A percentile compares a stretch with the other conserved stretches of the same genome.
Conservation (phyloP, 495 filamentous ascomycete genomes). For the Talaromyces proteolyticus region DNA sequence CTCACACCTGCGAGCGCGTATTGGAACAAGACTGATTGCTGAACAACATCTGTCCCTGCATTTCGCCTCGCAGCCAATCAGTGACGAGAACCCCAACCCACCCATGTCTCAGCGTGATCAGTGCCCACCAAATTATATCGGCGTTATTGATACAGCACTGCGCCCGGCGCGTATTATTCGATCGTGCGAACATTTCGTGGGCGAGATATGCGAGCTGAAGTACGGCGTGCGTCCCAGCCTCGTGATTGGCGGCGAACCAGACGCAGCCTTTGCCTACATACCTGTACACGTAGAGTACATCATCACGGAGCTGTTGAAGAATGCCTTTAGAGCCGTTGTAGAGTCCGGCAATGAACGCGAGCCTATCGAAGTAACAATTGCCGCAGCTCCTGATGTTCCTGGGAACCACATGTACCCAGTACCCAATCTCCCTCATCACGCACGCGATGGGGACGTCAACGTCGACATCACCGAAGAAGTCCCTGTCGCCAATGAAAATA, state of each 20-base stretch:
- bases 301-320: constrained; percentile 91
- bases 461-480: constrained; percentile 26
- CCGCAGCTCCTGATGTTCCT: constrained; percentile 64
- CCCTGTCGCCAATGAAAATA: constrained; percentile 25
- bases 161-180: constrained; percentile 75
- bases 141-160: constrained; percentile 92
- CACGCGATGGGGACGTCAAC: constrained; percentile 22
- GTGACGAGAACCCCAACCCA: constrained; percentile 26
- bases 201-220: constrained; percentile 92
- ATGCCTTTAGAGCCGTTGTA: constrained; percentile 88
- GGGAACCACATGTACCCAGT: constrained; percentile 10
- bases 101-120: constrained; percentile 28
- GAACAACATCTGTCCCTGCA: constrained; percentile 96
- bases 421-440: constrained; percentile 4
- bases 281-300: constrained; percentile 97
- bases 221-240: constrained; percentile 85
- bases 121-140: constrained; percentile 69
- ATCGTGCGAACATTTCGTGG: constrained; percentile 80
- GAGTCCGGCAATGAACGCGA: constrained; percentile 73
- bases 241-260: constrained; percentile 73
- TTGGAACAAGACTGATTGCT: constrained; percentile 89
- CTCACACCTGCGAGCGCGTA: constrained; percentile 87
- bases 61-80: constrained; percentile 69
- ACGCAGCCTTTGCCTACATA: constrained; percentile 81
- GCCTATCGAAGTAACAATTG: constrained; percentile 87